Percentiles rank a stretch among this genome's conserved stretches.
These are phyloP conservation scores for Plectranthus barbatus DNA, from an alignment of 257 asterid genomes.

Conservation along the genomic window DNA sequence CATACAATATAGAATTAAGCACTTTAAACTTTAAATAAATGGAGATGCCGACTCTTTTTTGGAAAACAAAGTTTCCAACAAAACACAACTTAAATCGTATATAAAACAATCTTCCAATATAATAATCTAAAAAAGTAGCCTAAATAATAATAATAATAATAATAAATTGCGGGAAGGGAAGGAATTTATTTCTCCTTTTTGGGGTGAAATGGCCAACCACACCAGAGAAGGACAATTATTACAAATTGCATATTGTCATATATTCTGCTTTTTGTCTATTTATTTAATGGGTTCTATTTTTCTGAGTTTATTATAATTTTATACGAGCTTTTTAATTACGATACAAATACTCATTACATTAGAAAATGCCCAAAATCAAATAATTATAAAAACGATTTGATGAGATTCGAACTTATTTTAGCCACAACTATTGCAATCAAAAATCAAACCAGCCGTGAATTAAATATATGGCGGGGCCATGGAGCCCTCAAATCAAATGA, in stretches of 20 bases:
- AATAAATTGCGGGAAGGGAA: background rate
- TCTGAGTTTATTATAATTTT: background rate
- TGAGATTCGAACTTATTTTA: background rate
- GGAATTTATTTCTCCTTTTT: constrained; percentile 2
- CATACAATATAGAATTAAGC: too few species aligned
- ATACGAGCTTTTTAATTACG: background rate
- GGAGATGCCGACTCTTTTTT: too few species aligned
- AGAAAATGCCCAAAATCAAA: background rate
- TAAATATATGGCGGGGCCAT: background rate
- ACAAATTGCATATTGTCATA: background rate
- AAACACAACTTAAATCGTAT: too few species aligned
- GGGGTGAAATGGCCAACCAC: constrained; percentile 13
- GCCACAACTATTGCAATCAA: background rate
- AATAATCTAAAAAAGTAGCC: too few species aligned
- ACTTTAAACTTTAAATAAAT: too few species aligned
- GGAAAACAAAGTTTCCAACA: too few species aligned
- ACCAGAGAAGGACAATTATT: constrained; percentile 12
- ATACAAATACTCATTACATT: too few species aligned
- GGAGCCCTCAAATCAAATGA: background rate
- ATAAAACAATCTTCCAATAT: too few species aligned
- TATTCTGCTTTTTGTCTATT: background rate
- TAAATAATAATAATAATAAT: too few species aligned
- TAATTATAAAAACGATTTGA: background rate
- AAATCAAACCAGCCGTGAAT: background rate
- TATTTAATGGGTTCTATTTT: background rate